phyloP scores from a whole-genome alignment of 805 yeast genomes.

The Blastobotrys mokoenaii region DNA sequence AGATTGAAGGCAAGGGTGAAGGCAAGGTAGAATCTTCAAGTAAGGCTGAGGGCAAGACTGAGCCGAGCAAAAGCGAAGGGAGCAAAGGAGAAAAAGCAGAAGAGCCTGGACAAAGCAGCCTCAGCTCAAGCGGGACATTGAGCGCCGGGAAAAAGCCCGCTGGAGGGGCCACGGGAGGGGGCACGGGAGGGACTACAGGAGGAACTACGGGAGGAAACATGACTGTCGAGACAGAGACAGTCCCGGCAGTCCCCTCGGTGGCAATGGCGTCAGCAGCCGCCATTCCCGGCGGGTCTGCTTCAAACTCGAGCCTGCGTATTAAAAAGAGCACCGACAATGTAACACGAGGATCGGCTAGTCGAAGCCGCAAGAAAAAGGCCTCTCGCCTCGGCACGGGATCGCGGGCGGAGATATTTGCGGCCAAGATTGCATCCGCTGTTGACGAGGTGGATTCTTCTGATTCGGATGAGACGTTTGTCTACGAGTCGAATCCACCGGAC shows the following conservation, averaged over 20 bases:
- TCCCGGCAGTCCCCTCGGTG: constrained; percentile 38
- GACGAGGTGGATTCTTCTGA: constrained; percentile 83
- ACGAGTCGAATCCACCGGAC: constrained; percentile 44
- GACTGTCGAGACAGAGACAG: constrained; percentile 58
- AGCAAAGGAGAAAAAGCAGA: too few relatives aligned
- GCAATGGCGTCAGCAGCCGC: constrained; percentile 19
- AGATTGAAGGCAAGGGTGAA: too few relatives aligned
- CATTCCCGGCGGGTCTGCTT: background rate
- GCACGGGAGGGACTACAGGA: too few relatives aligned
- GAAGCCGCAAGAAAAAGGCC: constrained; percentile 34
- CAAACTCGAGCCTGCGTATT: constrained; percentile 1
- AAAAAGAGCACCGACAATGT: constrained; percentile 7
- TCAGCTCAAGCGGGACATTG: too few relatives aligned
- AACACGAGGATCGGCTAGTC: constrained; percentile 7
- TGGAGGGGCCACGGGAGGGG: too few relatives aligned
- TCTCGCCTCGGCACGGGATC: constrained; percentile 39
- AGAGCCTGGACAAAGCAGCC: too few relatives aligned
- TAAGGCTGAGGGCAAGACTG: too few relatives aligned
- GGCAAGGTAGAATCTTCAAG: too few relatives aligned
- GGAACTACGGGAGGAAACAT: constrained; percentile 26
- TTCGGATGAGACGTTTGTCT: constrained; percentile 93
- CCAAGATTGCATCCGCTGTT: constrained; percentile 87
- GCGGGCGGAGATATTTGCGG: constrained; percentile 90
- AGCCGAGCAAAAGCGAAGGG: too few relatives aligned
- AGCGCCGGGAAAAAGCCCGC: too few relatives aligned